Conservation (phyloP, 1,284 basidiomycete species). For the Trametes pubescens region DNA sequence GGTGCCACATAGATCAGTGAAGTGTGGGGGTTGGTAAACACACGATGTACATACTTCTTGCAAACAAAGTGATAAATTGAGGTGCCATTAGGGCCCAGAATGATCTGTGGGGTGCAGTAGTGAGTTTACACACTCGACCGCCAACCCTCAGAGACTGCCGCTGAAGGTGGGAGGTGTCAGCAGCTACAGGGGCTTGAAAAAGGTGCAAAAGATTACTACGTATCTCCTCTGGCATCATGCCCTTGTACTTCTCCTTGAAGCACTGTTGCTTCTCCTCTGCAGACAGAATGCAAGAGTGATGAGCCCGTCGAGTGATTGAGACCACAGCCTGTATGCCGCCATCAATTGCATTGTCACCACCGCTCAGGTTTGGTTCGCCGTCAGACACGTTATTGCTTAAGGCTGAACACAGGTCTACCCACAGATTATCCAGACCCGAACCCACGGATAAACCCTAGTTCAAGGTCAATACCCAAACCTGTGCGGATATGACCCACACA, state of each 20-base stretch:
- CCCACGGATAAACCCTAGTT: too few relatives aligned
- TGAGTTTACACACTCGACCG: not conserved
- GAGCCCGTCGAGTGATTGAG: not conserved
- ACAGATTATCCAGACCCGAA: too few relatives aligned
- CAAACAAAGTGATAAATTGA: not conserved
- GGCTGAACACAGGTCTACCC: too few relatives aligned
- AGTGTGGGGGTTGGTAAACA: too few relatives aligned
- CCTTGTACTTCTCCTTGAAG: not conserved
- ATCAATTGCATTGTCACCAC: not conserved
- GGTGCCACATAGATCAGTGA: not conserved
- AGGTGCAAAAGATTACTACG: too few relatives aligned
- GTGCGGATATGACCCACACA: too few relatives aligned
- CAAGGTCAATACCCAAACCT: too few relatives aligned
- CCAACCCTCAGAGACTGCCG: not conserved
- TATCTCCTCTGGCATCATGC: not conserved
- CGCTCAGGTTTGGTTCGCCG: too few relatives aligned
- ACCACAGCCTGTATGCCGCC: not conserved
- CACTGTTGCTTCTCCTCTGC: not conserved
- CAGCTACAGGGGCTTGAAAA: too few relatives aligned
- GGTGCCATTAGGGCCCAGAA: not conserved
- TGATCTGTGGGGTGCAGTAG: not conserved
- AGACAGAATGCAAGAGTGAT: not conserved
- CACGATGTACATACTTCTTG: not conserved
- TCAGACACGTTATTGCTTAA: too few relatives aligned
- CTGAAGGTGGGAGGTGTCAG: not conserved